phyloP scores from a whole-genome alignment of 306 rosid genomes.

The Malus sylvestris region DNA sequence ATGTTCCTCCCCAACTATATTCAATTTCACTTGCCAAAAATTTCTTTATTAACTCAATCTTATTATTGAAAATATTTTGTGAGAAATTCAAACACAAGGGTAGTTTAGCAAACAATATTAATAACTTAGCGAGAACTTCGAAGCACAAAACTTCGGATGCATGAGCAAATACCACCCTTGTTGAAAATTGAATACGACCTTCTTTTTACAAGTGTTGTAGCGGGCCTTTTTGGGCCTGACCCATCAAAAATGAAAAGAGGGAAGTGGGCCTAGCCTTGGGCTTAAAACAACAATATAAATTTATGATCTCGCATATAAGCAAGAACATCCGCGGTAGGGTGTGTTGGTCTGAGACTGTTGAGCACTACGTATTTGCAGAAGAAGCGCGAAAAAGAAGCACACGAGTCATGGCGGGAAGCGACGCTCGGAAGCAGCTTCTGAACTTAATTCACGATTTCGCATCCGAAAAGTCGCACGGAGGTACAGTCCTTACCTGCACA shows the following conservation, averaged over 20 bases:
- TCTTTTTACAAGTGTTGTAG: no score
- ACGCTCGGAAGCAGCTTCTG: slow-evolving; percentile 53
- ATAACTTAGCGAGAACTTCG: no score
- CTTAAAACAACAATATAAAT: not conserved
- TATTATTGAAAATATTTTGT: no score
- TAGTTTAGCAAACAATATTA: no score
- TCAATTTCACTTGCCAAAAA: no score
- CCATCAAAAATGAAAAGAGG: not conserved
- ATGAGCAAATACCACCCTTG: no score
- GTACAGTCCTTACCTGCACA: slow-evolving; percentile 18
- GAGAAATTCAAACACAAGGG: no score
- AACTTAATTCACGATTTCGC: slow-evolving; percentile 60
- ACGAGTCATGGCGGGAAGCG: slow-evolving; percentile 56
- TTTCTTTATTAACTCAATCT: no score
- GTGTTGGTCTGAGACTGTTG: not conserved
- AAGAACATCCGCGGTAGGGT: no score
- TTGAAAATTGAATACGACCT: no score
- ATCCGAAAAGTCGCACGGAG: slow-evolving; percentile 77
- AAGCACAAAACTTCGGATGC: no score
- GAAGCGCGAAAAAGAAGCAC: slow-evolving; percentile 8
- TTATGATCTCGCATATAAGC: not conserved
- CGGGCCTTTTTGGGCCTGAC: not conserved
- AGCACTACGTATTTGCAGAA: not conserved
- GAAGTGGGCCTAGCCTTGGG: not conserved
- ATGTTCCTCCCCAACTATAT: not conserved